Evolutionary conservation across 345 rosid genomes (phyloP), one percentile per base, ranked within the genome.

Genomic region (Fremontodendron californicum): DNA sequence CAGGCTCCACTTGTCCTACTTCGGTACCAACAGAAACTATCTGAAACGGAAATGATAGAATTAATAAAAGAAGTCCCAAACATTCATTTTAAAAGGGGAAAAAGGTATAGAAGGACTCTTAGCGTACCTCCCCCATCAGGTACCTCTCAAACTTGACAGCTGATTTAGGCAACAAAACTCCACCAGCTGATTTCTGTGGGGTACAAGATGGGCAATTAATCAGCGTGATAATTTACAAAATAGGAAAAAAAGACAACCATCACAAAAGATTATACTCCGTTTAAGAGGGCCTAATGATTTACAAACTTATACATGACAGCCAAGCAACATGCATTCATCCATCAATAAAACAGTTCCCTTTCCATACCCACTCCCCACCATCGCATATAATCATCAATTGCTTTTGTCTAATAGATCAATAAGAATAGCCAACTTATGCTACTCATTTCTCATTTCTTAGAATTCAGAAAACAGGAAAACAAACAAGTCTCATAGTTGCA

Each of bases 111-210:
- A 55, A 23, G 21, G 42, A 61, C 13, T 18, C 15, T 18, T 18
- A 51, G 42, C 80, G 82, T 82, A 95, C 99, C 94, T 93, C 96
- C 5, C 98, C 96, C 81, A 88, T 86, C 13, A 93, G 85, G 75
- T 90, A 92, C 15, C 94, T 85, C 88, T 96, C 97, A 72, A 90
- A 96, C 68, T 91, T 96, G 11, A 96, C 97, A 33, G 99, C 97
- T 69, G 98, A 86, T 82, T 93, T 92, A n/a, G 99, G 94, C 83
- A 92, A 85, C 89, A 93, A 75, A 61, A 96, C 92, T 72, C 99
- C 99, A 27, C 97, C 97, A 9, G 92, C 81, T 2, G 98, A 89
- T 92, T 88, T 93, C 98, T 96, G 84, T 6, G 16, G 3, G 29
- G 21, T 45, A 75, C 2, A 48, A 75, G 9, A 76, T 12, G 1